Base-by-base conservation (phyloP, 108 stramenopile genomes). In the Pseudonitzschia pungens region DNA sequence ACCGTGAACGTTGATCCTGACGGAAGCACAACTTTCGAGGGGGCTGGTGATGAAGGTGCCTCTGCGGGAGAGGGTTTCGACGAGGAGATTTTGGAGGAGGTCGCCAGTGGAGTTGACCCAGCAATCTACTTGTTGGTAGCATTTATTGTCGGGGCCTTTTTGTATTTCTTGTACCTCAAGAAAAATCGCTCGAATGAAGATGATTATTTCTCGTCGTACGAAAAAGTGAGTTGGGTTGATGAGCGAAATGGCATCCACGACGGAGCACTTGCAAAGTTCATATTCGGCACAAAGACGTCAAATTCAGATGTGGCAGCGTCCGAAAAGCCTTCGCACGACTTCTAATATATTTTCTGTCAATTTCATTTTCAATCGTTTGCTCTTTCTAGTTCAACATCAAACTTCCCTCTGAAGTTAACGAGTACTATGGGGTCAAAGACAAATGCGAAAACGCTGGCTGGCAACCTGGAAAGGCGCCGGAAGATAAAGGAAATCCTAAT, bases 321-420 rank as follows among this genome's bases (percentile, higher is more conserved):
- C 15, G n/a, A 67, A 29, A 43, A 24, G 15, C 11, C 5, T 62
- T 63, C 4, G 8, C 58, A 24, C 45, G 33, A 26, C 5, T 22
- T 32, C 22, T 24, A 65, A 73, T 64, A 20, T 57, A n/a, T 22
- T 28, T 64, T 55, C 51, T 68, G 15, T 33, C 27, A 24, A 27
- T 67, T 32, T 43, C 12, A 22, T 22, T 70, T 64, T 48, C 36
- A 24, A 20, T 64, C 52, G 55, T 18, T 40, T 15, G 29, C 54
- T 70, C 8, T 53, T 32, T 72, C 24, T 65, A 93, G 89, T 93
- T 96, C 81, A 91, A 96, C 71, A 75, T 96, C 51, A 86, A 85
- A 65, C 86, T 96, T 10, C 95, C 95, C n/a, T 81, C 79, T 0
- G 89, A 88, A 48, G 92, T 96, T 2, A 89, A 96, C 16, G 95